Conservation (phyloP, 2,329 filamentous ascomycete species). For the Ceratocystis colombiana region DNA sequence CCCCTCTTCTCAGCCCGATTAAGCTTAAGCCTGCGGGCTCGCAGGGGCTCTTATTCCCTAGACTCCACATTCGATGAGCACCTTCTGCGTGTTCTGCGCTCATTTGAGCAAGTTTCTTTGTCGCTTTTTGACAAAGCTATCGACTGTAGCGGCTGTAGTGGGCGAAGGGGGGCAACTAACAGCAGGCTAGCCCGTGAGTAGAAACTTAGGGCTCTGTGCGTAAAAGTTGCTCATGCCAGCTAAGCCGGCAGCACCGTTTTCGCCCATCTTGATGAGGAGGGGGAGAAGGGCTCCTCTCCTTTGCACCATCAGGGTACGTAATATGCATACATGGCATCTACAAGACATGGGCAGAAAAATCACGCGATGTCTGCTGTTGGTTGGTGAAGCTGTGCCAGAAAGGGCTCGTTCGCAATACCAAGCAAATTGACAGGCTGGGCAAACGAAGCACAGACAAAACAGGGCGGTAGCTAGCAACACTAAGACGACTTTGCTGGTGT, state of each 20-base stretch:
- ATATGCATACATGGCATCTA: constrained; percentile 3
- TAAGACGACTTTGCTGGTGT: background rate
- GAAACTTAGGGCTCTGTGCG: constrained; percentile 13
- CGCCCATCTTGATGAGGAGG: background rate
- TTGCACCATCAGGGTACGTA: background rate
- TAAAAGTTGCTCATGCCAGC: constrained; percentile 17
- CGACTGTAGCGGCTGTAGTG: background rate
- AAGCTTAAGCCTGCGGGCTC: background rate
- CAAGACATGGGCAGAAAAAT: background rate
- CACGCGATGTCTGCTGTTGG: background rate
- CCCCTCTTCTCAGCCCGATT: background rate
- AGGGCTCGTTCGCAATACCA: constrained; percentile 11
- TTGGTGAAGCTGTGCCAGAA: background rate
- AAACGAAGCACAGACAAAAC: constrained; percentile 7
- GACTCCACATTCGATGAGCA: constrained; percentile 10
- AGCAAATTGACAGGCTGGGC: constrained; percentile 12
- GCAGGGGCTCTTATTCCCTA: background rate
- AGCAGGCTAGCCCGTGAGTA: constrained; percentile 1
- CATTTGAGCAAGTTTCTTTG: constrained; percentile 17
- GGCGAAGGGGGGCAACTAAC: background rate
- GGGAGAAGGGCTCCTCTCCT: background rate
- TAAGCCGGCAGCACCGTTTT: background rate
- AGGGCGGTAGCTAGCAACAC: background rate
- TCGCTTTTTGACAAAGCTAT: background rate
- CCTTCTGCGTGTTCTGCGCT: background rate